Evolutionary conservation across 176 grass and related monocot species (phyloP).

Genomic region (Oryza officinalis): DNA sequence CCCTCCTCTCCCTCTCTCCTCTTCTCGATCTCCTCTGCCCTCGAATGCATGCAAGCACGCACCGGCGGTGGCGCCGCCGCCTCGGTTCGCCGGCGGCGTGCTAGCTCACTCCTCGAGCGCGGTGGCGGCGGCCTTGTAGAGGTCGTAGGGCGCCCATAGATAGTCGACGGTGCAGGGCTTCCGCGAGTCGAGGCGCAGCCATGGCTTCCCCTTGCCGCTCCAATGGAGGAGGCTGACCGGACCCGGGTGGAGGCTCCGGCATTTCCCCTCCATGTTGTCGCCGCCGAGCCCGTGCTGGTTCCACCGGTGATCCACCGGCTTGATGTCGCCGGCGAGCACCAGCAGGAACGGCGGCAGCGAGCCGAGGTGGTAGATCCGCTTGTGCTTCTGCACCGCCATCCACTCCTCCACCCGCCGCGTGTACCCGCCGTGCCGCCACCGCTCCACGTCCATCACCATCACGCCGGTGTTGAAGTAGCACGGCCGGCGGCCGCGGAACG

Average conservation of each 20-base stretch:
- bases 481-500: constrained; percentile 44
- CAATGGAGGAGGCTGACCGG: constrained; percentile 82
- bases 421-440: constrained; percentile 51
- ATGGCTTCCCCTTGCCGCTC: constrained; percentile 81
- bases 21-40: neutral
- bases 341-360: constrained; percentile 83
- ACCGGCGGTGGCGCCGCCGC: neutral
- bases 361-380: constrained; percentile 73
- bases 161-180: constrained; percentile 76
- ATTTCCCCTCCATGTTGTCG: constrained; percentile 67
- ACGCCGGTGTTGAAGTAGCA: constrained; percentile 94
- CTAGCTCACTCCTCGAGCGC: constrained; percentile 62
- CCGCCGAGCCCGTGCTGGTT: constrained; percentile 90
- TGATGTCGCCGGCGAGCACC: constrained; percentile 72
- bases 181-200: constrained; percentile 64
- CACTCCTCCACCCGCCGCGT: constrained; percentile 66
- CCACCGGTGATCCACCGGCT: constrained; percentile 75
- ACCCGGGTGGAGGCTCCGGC: constrained; percentile 67
- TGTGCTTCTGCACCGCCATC: constrained; percentile 79
- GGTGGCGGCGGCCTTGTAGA: constrained; percentile 58
- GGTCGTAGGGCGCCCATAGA: constrained; percentile 82
- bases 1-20: neutral
- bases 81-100: neutral
- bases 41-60: too few species aligned
- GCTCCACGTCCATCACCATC: constrained; percentile 77